Evolutionary conservation across 2,329 filamentous ascomycete genomes (phyloP).

Genomic region (Penicillium sp.): DNA sequence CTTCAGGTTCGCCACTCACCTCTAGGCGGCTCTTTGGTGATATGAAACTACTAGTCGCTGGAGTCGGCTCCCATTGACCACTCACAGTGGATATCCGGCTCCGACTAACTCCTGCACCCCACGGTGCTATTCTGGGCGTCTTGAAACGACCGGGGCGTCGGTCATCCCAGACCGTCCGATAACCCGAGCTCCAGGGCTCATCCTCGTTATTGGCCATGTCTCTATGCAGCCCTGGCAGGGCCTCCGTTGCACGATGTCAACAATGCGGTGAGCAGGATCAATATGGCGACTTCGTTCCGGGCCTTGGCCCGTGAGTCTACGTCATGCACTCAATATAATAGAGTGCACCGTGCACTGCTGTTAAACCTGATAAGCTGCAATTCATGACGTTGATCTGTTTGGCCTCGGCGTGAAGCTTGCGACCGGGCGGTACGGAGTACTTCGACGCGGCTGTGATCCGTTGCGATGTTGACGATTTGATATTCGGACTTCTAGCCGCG

Average conservation of each 20-base stretch:
- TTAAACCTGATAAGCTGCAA: constrained; percentile 1
- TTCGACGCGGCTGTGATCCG: not conserved
- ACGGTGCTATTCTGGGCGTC: constrained; percentile 19
- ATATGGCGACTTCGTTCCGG: not conserved
- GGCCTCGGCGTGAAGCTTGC: not conserved
- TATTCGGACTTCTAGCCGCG: not conserved
- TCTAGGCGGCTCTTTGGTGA: constrained; percentile 11
- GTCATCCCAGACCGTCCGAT: not conserved
- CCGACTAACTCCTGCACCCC: constrained; percentile 16
- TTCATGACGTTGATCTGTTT: not conserved
- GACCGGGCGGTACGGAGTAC: no score
- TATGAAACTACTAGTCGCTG: constrained; percentile 20
- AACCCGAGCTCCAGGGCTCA: not conserved
- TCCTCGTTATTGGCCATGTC: not conserved
- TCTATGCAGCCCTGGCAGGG: not conserved
- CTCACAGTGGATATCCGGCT: constrained; percentile 8
- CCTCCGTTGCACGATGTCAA: not conserved
- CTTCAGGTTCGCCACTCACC: constrained; percentile 12
- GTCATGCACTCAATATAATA: constrained; percentile 14
- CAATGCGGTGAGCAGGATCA: constrained; percentile 1
- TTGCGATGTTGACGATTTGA: not conserved
- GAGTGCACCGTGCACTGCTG: constrained; percentile 6
- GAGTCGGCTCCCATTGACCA: constrained; percentile 8
- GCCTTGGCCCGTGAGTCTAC: constrained; percentile 22
- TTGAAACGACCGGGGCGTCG: constrained; percentile 8